Conservation (phyloP, 768 basidiomycete genomes). For the Pleurotus sapidus region DNA sequence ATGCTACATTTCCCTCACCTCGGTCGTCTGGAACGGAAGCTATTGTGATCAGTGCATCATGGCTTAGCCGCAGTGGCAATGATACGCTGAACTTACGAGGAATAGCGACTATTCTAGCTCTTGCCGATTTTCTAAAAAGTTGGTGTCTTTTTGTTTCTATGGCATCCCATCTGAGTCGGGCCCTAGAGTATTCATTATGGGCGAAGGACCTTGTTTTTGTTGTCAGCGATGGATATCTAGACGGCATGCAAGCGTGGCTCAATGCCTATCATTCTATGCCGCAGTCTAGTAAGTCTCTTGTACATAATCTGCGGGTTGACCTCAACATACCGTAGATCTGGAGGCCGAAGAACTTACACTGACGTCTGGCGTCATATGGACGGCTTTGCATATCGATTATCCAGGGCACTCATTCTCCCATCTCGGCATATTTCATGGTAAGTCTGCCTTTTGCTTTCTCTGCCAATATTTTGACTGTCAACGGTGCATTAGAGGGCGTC, state of each 20-base stretch:
- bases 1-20: slow-evolving; percentile 79
- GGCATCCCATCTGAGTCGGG: slow-evolving; percentile 2
- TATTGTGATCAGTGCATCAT: slow-evolving; percentile 89
- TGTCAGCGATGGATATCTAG: slow-evolving; percentile 82
- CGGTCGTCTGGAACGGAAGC: slow-evolving; percentile 93
- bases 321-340: slow-evolving; percentile 45
- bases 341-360: slow-evolving; percentile 58
- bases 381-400: slow-evolving; percentile 91
- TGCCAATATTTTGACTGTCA: background rate
- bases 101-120: slow-evolving; percentile 75
- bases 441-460: slow-evolving; percentile 33
- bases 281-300: slow-evolving; percentile 52
- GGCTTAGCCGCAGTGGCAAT: slow-evolving; percentile 65
- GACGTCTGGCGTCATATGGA: slow-evolving; percentile 91
- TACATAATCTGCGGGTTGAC: too few relatives aligned
- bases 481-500: slow-evolving; percentile 67
- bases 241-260: slow-evolving; percentile 94
- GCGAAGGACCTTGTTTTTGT: slow-evolving; percentile 92
- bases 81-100: slow-evolving; percentile 79
- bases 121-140: slow-evolving; percentile 89
- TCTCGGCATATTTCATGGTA: slow-evolving; percentile 92
- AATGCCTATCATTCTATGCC: slow-evolving; percentile 72
- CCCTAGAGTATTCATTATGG: slow-evolving; percentile 83
- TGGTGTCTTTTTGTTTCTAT: slow-evolving; percentile 14
- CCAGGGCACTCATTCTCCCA: slow-evolving; percentile 97